phyloP scores from a whole-genome alignment of 73 alveolate species.

The Urostyla sp. region DNA sequence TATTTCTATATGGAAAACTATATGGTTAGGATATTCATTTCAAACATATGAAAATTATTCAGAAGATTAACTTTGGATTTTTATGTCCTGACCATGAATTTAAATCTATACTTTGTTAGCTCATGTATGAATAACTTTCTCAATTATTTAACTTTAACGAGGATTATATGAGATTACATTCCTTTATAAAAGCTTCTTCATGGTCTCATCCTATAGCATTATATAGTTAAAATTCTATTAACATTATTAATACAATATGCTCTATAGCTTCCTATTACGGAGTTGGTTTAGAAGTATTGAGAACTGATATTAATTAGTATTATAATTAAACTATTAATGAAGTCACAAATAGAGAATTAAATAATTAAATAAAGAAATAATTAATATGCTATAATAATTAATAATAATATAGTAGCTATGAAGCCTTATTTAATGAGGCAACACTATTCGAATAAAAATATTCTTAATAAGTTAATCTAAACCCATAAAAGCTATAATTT shows the following conservation, averaged over 20 bases:
- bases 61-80: constrained; percentile 56
- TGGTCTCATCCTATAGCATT: constrained; percentile 71
- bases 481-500: background rate
- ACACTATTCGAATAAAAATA: background rate
- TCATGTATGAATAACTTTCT: constrained; percentile 62
- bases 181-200: constrained; percentile 61
- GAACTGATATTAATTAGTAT: constrained; percentile 50
- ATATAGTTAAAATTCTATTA: constrained; percentile 45
- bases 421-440: background rate
- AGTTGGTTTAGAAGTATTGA: constrained; percentile 72
- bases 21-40: constrained; percentile 21
- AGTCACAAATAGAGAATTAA: background rate
- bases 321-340: background rate
- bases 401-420: background rate
- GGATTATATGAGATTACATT: constrained; percentile 51
- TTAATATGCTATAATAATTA: background rate
- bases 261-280: constrained; percentile 71
- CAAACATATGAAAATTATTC: constrained; percentile 26
- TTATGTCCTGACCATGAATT: constrained; percentile 68
- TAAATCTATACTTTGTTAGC: constrained; percentile 56
- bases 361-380: background rate
- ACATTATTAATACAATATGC: constrained; percentile 69
- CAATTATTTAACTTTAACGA: constrained; percentile 56
- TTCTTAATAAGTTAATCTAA: background rate
- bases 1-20: constrained; percentile 51